Evolutionary conservation across 2,329 filamentous ascomycete species (phyloP), one percentile per base, ranked within the genome.

Genomic region (Plenodomus lindquistii): DNA sequence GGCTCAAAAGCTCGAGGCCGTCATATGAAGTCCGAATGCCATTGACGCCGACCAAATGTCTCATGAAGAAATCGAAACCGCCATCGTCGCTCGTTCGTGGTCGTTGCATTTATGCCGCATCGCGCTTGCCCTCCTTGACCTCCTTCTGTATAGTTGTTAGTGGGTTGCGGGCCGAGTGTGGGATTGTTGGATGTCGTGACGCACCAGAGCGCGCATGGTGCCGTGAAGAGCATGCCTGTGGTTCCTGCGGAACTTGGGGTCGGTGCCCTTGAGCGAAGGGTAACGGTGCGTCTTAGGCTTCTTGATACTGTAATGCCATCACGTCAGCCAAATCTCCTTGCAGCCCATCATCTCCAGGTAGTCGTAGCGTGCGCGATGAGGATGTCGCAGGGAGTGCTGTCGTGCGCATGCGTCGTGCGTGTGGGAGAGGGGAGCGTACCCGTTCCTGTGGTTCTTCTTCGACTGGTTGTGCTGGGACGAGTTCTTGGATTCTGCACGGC

Each of bases 201-300:
- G 73, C 87, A 97, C 93, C 83, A 99, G 82, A 77, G 94, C 94
- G 84, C 90, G 95, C 85, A 90, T 91, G 77, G 92, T 99, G 79
- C 94, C 94, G 85, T 97, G 94, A 63, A 97, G 91, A 79, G 94
- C 94, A 86, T 99, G 93, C 84, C 91, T 91, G 85, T 99, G 94
- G 86, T 99, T 99, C 82, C 94, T 88, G 80, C 94, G 88, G 86
- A 99, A 99, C 87, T 99, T 99, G 77, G 94, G 92, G 82, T 99
- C 94, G 78, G 91, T 94, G 73, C 94, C 94, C 78, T 97, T 97
- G 74, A 99, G 88, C 70, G 93, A 97, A 65, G 94, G 94, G 84
- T 99, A 99, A 84, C 94, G 86, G 81, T 92, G 86, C 76, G 94
- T 97, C 87, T 96, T 97, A 65, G 94, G 94, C 89, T 97, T 97